Conservation (phyloP, 805 yeast species). For the Lipomyces lipofer region DNA sequence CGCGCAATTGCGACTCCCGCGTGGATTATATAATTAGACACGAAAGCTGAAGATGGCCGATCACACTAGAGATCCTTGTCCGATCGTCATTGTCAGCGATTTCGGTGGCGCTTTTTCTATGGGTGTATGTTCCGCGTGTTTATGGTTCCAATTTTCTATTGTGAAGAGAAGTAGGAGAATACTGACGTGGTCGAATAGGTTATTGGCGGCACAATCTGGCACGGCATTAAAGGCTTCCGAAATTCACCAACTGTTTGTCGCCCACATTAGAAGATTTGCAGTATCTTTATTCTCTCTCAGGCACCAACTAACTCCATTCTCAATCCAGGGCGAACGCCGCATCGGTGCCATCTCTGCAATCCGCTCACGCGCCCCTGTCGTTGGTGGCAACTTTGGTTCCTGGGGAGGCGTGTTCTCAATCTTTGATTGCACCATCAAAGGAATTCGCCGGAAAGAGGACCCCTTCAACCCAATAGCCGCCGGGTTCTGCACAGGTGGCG, state of each 20-base stretch:
- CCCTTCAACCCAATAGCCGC: slow-evolving; percentile 98
- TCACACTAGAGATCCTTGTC: slow-evolving; percentile 99
- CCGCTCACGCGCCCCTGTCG: slow-evolving; percentile 95
- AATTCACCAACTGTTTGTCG: slow-evolving; percentile 70
- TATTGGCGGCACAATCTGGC: slow-evolving; percentile 98
- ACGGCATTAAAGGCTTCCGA: slow-evolving; percentile 97
- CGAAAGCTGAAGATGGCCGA: slow-evolving; percentile 54
- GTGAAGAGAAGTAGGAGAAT: background rate
- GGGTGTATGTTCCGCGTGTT: slow-evolving; percentile 61
- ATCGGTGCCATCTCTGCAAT: slow-evolving; percentile 86
- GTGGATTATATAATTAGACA: no score
- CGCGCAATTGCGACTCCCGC: no score
- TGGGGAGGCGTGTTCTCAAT: slow-evolving; percentile 99
- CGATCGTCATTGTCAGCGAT: slow-evolving; percentile 91
- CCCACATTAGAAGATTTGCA: no score
- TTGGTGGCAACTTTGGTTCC: slow-evolving; percentile 98
- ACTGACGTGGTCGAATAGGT: slow-evolving; percentile 37
- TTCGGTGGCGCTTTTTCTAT: slow-evolving; percentile 99
- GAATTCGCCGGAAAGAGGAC: slow-evolving; percentile 94
- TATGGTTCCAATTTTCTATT: background rate
- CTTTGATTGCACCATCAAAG: slow-evolving; percentile 93
- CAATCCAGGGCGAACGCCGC: slow-evolving; percentile 79
- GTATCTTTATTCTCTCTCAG: slow-evolving; percentile 1
- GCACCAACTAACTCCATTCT: background rate
- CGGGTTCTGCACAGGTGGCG: slow-evolving; percentile 97